Evolutionary conservation across 2,329 filamentous ascomycete genomes (phyloP), one percentile per base, ranked within the genome.

Genomic region (Epichloe bromicola): DNA sequence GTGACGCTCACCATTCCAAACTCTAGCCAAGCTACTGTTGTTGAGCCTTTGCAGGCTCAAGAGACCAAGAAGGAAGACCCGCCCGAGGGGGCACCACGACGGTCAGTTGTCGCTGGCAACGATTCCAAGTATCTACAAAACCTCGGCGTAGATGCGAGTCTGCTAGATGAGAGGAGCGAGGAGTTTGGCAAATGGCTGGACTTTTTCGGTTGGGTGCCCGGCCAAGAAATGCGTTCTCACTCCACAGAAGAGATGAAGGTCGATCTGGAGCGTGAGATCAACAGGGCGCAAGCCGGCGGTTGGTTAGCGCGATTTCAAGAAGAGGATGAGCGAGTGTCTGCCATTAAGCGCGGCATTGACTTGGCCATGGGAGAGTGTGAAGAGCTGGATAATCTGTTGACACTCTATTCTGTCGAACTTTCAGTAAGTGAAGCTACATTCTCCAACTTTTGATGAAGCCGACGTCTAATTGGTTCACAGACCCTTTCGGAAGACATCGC

Each of bases 401-500:
- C 93, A 0, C 71, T 98, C 36, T 98, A 98, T 67, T 88, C 87
- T 45, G 93, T 97, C 26, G 93, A 98, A 66, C 74, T 98, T 55
- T 88, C 88, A 60, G 87, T 91, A 76, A 73, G 85, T 69, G 17
- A 17, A 12, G 38, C 19, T 23, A 12, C 14, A 38, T 6, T 7
- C 23, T 15, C 10, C 17, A 19, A 39, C 38, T 34, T 23, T 19
- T 17, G 15, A 19, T 30, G 34, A 38, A 46, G 19, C 43, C 19
- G 11, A 15, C 10, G 7, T 19, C 34, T 50, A 17, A 52, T 58
- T 60, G 53, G 63, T 6, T 2, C 30, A 23, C 61, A 94, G 85
- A 97, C 90, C 46, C 75, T 98, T 33, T 89, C 90, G 51, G 91
- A 97, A 47, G 93, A 98, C 60, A 94, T 98, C 59, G 84, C 89